These are phyloP conservation scores for Periconia sp. DNA, from an alignment of 2,329 filamentous ascomycete genomes.

Conservation along the genomic window DNA sequence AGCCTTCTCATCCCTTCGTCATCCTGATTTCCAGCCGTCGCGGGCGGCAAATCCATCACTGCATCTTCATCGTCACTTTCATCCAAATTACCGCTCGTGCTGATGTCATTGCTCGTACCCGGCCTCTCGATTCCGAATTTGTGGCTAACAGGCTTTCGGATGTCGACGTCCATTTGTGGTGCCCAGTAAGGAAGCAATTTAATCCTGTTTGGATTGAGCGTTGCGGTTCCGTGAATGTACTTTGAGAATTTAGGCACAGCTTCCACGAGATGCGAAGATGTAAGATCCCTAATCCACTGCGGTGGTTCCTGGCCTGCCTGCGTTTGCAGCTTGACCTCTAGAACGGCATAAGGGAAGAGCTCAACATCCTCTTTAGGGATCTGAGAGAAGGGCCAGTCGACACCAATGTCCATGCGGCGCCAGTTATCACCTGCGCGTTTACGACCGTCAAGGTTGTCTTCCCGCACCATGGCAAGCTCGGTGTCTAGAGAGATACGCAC, in stretches of 20 bases:
- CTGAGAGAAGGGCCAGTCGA: conserved; percentile 93
- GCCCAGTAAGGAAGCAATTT: conserved; percentile 95
- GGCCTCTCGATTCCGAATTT: conserved; percentile 89
- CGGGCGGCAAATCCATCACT: conserved; percentile 32
- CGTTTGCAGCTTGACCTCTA: conserved; percentile 98
- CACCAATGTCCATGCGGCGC: conserved; percentile 95
- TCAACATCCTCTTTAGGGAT: conserved; percentile 84
- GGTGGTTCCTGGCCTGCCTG: conserved; percentile 94
- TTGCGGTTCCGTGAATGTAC: conserved; percentile 94
- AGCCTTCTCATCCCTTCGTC: conserved; percentile 55
- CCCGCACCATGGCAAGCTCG: conserved; percentile 90
- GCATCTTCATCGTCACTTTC: conserved; percentile 69
- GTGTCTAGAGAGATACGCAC: conserved; percentile 97
- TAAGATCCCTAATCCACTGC: conserved; percentile 94
- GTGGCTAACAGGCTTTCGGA: conserved; percentile 87
- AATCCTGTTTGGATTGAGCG: conserved; percentile 84
- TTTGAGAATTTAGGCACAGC: conserved; percentile 99
- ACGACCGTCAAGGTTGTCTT: conserved; percentile 89
- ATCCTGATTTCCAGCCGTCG: conserved; percentile 42
- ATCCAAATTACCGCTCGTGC: conserved; percentile 78
- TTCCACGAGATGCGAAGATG: conserved; percentile 91
- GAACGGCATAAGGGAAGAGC: conserved; percentile 91
- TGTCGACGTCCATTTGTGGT: conserved; percentile 97
- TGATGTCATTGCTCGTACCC: conserved; percentile 74
- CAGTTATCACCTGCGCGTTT: conserved; percentile 84